Conservation (phyloP, 192 early-diverging fungal species). For the Coemansia sp. region DNA sequence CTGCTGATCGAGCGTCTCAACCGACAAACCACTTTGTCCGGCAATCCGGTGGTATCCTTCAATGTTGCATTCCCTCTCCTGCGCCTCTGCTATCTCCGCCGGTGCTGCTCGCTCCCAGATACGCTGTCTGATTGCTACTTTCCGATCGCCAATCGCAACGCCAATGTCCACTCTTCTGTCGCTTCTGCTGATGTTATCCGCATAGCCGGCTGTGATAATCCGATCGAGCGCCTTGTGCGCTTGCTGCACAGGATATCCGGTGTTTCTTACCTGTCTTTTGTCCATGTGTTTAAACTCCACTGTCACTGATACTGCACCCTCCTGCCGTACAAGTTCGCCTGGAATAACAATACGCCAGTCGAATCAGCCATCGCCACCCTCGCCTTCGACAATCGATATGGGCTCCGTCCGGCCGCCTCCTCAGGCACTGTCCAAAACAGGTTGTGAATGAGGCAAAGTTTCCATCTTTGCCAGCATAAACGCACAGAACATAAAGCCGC, state of each 20-base stretch:
- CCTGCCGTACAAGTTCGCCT: neutral
- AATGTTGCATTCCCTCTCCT: no score
- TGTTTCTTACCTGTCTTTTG: neutral
- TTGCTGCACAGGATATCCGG: neutral
- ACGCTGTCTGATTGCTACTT: neutral
- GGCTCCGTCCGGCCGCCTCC: neutral
- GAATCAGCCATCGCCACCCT: neutral
- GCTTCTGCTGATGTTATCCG: no score
- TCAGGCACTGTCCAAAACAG: no score
- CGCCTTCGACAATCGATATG: neutral
- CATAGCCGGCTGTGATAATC: neutral
- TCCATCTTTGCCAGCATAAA: neutral
- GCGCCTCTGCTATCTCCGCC: neutral
- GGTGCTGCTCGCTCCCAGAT: neutral
- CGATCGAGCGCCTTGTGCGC: neutral
- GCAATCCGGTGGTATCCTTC: no score
- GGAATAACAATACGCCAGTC: neutral
- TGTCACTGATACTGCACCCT: neutral
- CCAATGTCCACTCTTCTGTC: conserved; percentile 2
- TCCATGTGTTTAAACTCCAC: neutral
- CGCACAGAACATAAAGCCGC: neutral
- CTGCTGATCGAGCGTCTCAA: no score
- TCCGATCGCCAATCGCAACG: neutral
- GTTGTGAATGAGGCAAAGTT: neutral
- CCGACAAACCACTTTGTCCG: no score